phyloP scores from a whole-genome alignment of 129 eudicot species.

The Tagetes patula region DNA sequence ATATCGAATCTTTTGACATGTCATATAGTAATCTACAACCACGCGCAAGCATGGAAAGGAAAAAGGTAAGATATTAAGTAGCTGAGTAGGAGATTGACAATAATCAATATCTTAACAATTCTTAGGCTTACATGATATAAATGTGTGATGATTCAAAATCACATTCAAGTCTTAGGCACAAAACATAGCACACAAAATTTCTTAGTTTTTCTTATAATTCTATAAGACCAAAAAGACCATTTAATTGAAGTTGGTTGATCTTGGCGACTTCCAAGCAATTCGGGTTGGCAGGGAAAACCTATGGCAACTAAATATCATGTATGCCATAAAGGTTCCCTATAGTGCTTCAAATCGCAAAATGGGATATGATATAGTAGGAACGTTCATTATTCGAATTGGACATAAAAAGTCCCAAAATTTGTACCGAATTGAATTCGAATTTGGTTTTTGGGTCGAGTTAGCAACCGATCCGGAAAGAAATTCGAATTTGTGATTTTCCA shows the following conservation, averaged over 20 bases:
- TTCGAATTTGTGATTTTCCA: not conserved
- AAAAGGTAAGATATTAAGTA: slow-evolving; percentile 17
- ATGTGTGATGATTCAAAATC: not conserved
- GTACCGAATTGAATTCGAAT: not conserved
- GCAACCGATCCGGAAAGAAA: not conserved
- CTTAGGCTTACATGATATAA: not conserved
- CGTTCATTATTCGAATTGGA: not conserved
- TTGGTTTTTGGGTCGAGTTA: not conserved
- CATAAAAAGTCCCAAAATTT: not conserved
- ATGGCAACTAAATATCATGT: not conserved
- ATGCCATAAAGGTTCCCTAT: not conserved
- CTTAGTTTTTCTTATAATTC: not conserved
- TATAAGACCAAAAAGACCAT: not conserved
- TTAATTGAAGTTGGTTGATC: too few relatives aligned
- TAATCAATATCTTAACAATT: not conserved
- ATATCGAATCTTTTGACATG: slow-evolving; percentile 1
- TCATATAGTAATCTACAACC: not conserved
- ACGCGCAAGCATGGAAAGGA: not conserved
- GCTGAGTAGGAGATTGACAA: not conserved
- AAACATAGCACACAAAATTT: not conserved
- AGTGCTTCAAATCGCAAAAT: not conserved
- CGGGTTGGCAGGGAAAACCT: not conserved
- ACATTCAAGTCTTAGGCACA: not conserved
- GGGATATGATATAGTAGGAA: not conserved
- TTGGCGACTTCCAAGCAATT: not conserved